phyloP scores from a whole-genome alignment of 495 filamentous ascomycete species.

The Astrothelium macrocarpum region DNA sequence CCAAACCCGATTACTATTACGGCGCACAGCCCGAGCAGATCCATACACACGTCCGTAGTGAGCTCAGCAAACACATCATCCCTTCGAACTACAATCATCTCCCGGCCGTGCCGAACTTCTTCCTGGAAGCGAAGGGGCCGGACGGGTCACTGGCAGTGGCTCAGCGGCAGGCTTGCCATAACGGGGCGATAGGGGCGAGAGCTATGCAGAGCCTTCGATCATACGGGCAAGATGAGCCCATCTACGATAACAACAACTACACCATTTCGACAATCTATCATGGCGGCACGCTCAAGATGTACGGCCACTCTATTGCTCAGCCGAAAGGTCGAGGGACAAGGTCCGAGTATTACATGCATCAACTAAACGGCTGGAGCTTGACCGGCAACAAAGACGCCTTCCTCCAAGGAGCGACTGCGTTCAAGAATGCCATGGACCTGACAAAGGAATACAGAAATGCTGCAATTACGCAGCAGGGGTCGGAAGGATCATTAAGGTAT shows the following conservation, averaged over 20 bases:
- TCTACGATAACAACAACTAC: constrained; percentile 37
- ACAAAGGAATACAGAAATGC: constrained; percentile 1
- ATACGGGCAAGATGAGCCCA: constrained; percentile 30
- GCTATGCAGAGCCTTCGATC: constrained; percentile 38
- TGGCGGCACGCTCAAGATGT: constrained; percentile 31
- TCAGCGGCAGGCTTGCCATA: constrained; percentile 33
- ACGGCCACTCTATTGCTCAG: constrained; percentile 29
- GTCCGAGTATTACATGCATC: constrained; percentile 38
- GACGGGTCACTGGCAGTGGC: constrained; percentile 29
- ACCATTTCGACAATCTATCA: constrained; percentile 37
- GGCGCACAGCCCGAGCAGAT: constrained; percentile 29
- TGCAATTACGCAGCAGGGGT: constrained; percentile 5
- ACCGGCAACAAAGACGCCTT: constrained; percentile 4
- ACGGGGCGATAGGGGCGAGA: constrained; percentile 40
- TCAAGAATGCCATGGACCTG: constrained; percentile 8
- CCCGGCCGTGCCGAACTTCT: constrained; percentile 37
- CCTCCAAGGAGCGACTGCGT: constrained; percentile 7
- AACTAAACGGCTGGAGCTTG: neutral
- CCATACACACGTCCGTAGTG: constrained; percentile 17
- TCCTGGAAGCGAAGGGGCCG: constrained; percentile 34
- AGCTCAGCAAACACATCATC: constrained; percentile 28
- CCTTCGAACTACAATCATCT: constrained; percentile 30
- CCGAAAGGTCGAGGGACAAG: constrained; percentile 15
- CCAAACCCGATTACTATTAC: constrained; percentile 35
- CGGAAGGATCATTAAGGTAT: no score